Evolutionary conservation across 139 green algal species (phyloP).

Genomic region (Chlorokybus atmophyticus): DNA sequence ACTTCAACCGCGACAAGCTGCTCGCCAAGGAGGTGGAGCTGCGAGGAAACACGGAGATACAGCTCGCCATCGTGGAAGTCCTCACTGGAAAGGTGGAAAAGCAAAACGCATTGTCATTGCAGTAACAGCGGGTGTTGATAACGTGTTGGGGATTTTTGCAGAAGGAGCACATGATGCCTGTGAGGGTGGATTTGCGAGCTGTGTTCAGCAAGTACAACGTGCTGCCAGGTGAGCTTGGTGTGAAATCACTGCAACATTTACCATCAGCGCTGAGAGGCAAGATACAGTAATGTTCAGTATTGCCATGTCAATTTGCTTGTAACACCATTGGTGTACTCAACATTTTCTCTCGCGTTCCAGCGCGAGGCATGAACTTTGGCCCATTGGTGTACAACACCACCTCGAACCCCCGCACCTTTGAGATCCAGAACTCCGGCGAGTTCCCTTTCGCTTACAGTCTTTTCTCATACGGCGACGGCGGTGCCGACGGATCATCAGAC

Average conservation of each 20-base stretch:
- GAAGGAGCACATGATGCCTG: slow-evolving; percentile 23
- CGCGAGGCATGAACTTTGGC: slow-evolving; percentile 60
- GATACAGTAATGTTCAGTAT: too few species aligned
- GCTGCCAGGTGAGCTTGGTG: too few species aligned
- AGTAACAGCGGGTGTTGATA: too few species aligned
- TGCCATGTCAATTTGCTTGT: too few species aligned
- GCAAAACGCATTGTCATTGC: too few species aligned
- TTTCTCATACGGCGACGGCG: slow-evolving; percentile 22
- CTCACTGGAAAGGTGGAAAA: slow-evolving; percentile 44
- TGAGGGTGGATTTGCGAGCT: slow-evolving; percentile 26
- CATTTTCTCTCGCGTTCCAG: too few species aligned
- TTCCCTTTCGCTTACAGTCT: slow-evolving; percentile 52
- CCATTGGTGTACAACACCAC: slow-evolving; percentile 51
- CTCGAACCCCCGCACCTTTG: slow-evolving; percentile 50
- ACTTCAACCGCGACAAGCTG: slow-evolving; percentile 42
- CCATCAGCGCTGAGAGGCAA: too few species aligned
- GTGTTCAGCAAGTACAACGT: slow-evolving; percentile 61
- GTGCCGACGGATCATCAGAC: not conserved
- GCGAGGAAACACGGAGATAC: slow-evolving; percentile 44
- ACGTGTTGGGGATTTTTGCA: too few species aligned
- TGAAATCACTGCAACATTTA: too few species aligned
- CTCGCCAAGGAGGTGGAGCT: slow-evolving; percentile 42
- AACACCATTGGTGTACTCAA: too few species aligned
- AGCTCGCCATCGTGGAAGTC: slow-evolving; percentile 53
- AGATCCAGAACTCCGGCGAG: slow-evolving; percentile 52